These are phyloP conservation scores for Fusarium albosuccineum DNA, from an alignment of 2,329 filamentous ascomycete species.

Conservation along the genomic window DNA sequence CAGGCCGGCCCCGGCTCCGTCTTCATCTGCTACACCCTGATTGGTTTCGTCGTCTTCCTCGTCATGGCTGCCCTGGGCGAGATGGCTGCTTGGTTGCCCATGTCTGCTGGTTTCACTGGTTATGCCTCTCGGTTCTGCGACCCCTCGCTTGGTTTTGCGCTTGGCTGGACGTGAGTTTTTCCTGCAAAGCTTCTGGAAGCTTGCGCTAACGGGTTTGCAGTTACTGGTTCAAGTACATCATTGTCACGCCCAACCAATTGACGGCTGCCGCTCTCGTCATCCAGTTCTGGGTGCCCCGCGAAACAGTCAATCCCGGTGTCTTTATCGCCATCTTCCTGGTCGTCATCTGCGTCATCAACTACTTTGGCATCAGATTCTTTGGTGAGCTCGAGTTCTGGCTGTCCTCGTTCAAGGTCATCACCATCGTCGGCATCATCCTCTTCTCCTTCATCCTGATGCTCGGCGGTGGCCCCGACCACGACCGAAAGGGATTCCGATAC, in stretches of 20 bases:
- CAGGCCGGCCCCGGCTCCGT: conserved; percentile 73
- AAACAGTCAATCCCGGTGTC: conserved; percentile 80
- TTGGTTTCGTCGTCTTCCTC: conserved; percentile 80
- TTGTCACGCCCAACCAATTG: conserved; percentile 86
- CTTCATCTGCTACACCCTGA: conserved; percentile 77
- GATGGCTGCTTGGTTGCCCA: conserved; percentile 86
- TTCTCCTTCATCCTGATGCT: conserved; percentile 73
- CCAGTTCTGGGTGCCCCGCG: conserved; percentile 77
- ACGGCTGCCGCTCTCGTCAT: conserved; percentile 85
- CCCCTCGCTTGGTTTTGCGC: conserved; percentile 82
- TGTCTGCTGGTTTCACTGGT: conserved; percentile 83
- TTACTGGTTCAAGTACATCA: conserved; percentile 84
- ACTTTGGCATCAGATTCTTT: conserved; percentile 76
- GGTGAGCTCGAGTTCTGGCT: conserved; percentile 75
- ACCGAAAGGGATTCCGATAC: conserved; percentile 74
- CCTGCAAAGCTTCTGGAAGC: background rate
- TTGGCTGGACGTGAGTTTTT: conserved; percentile 75
- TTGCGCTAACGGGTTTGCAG: conserved; percentile 46
- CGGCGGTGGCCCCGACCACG: conserved; percentile 74
- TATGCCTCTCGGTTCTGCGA: conserved; percentile 85
- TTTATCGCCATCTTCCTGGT: conserved; percentile 81
- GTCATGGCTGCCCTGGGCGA: conserved; percentile 87
- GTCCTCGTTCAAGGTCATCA: conserved; percentile 75
- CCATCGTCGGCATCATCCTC: conserved; percentile 75
- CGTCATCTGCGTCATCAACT: conserved; percentile 74